phyloP scores from a whole-genome alignment of 345 rosid species.

The Brassica cretica region DNA sequence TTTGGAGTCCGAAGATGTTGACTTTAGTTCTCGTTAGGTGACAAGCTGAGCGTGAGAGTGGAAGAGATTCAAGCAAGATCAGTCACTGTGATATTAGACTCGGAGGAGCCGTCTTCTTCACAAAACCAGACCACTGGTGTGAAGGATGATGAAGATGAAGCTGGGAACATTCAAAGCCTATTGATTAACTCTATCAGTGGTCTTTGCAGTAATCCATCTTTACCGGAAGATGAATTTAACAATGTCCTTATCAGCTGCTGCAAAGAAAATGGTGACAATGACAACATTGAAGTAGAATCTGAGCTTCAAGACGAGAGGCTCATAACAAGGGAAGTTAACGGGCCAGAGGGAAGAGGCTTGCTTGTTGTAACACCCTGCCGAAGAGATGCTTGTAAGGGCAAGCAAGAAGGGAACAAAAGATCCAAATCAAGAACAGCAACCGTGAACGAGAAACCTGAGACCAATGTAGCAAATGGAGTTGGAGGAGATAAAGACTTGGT shows the following conservation, averaged over 20 bases:
- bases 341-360: constrained; percentile 53
- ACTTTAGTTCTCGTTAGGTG: constrained; percentile 22
- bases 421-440: constrained; percentile 46
- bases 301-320: constrained; percentile 20
- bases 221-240: constrained; percentile 83
- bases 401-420: constrained; percentile 51
- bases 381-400: constrained; percentile 49
- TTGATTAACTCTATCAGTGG: constrained; percentile 66
- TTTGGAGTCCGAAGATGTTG: constrained; percentile 8
- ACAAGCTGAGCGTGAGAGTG: constrained; percentile 38
- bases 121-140: constrained; percentile 13
- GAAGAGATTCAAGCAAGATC: constrained; percentile 67
- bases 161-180: constrained; percentile 57
- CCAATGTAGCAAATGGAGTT: constrained; percentile 42
- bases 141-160: constrained; percentile 39
- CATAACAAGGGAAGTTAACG: constrained; percentile 48
- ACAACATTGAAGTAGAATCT: constrained; percentile 38
- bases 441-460: constrained; percentile 55
- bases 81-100: constrained; percentile 56
- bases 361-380: constrained; percentile 81
- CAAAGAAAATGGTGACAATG: constrained; percentile 33
- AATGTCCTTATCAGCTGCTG: constrained; percentile 43
- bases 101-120: constrained; percentile 40
- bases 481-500: constrained; percentile 70
- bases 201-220: constrained; percentile 78